Evolutionary conservation across 2,329 filamentous ascomycete genomes (phyloP).

Genomic region (Sporothrix globosa): DNA sequence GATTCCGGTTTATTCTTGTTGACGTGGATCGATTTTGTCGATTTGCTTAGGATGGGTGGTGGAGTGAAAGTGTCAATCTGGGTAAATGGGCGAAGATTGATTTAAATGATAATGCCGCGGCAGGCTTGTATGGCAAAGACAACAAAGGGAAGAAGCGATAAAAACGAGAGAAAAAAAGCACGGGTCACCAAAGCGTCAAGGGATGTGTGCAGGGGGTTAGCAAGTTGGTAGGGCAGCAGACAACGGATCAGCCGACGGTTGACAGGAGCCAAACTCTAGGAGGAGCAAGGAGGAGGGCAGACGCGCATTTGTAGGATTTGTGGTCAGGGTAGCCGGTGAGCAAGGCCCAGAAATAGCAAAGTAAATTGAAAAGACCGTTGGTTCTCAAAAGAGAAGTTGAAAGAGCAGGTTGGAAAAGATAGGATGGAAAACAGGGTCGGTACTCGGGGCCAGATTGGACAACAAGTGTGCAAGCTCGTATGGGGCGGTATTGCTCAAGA

Average conservation of each 20-base stretch:
- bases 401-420: conserved; percentile 1
- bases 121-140: conserved; percentile 12
- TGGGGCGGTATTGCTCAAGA: conserved; percentile 29
- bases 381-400: not conserved
- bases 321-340: not conserved
- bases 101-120: conserved; percentile 34
- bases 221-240: not conserved
- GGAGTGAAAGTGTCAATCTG: conserved; percentile 40
- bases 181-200: conserved; percentile 9
- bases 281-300: not conserved
- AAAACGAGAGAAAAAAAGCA: not conserved
- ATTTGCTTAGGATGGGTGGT: conserved; percentile 30
- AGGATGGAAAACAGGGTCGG: conserved; percentile 19
- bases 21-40: conserved; percentile 31
- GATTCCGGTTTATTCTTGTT: conserved; percentile 30
- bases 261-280: not conserved
- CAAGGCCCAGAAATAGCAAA: not conserved
- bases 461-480: conserved; percentile 11
- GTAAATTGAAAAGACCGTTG: conserved; percentile 11
- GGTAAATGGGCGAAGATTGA: conserved; percentile 39
- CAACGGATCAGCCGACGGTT: not conserved
- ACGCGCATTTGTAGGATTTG: conserved; percentile 8
- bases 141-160: not conserved
- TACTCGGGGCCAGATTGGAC: not conserved
- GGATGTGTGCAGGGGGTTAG: not conserved